Evolutionary conservation across 257 asterid species (phyloP), one percentile per base, ranked within the genome.

Genomic region (Fraxinus cuspidata): DNA sequence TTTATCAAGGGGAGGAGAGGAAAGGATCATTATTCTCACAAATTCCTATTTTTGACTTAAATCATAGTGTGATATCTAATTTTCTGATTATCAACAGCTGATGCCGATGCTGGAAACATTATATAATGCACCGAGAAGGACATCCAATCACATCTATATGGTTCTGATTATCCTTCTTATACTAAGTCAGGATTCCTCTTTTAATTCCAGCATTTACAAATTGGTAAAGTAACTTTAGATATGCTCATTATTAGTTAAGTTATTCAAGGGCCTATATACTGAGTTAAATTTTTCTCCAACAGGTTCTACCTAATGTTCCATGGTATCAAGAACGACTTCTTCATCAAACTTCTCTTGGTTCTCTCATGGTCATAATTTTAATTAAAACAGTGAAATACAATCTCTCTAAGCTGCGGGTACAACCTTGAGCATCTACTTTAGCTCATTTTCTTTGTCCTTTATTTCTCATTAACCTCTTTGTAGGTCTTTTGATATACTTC

Each of bases 41-140:
- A 3, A 64, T 79, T 79, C 25, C 63, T 69, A 4, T 80, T 68
- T 32, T 37, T 28, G 18, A 40, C 65, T 74, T 67, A 44, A 65
- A 74, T 73, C 74, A 71, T 81, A 78, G 38, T 35, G 7, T 84
- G 83, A 82, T 75, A 51, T 67, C 71, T 82, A 28, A 25, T 75
- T 40, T 78, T 79, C 63, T 71, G 71, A 81, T 81, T 74, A 81
- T 78, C 11, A 69, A 80, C 92, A 96, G 99, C 81, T 96, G 88
- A 87, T 96, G 92, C 98, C 99, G 47, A 82, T 96, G 97, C 84
- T 96, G 89, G 97, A 93, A 80, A 89, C 97, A n/a, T 84, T 96
- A 15, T 96, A 96, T 84, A 92, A 93, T 82, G 97, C 97, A 74
- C 85, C 92, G 35, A 86, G 82, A 76, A 90, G 94, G 91, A 84